Evolutionary conservation across 257 asterid species (phyloP).

Genomic region (Solanum tacnaense): DNA sequence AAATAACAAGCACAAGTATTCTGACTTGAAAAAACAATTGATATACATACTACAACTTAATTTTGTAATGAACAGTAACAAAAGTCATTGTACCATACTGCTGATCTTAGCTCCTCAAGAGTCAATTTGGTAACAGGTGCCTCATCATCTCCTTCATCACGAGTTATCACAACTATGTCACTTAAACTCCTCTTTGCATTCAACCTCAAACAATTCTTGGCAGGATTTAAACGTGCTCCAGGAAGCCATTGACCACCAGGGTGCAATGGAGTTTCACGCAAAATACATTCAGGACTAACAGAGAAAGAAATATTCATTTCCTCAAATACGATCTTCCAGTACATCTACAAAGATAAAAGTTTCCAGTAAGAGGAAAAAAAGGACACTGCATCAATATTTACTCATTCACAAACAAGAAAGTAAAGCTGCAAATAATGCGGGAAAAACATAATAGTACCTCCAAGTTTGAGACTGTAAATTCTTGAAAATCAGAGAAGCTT

Average conservation of each 20-base stretch:
- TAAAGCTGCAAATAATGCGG: background rate
- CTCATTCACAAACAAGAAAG: background rate
- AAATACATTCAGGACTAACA: constrained; percentile 64
- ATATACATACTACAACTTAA: background rate
- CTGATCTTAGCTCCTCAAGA: constrained; percentile 47
- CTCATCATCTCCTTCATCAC: constrained; percentile 68
- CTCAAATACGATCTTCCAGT: constrained; percentile 58
- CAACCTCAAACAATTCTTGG: constrained; percentile 53
- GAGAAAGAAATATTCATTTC: constrained; percentile 62
- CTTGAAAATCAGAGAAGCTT: constrained; percentile 69
- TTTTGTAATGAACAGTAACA: background rate
- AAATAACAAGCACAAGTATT: background rate
- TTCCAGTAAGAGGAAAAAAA: background rate
- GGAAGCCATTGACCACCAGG: constrained; percentile 97
- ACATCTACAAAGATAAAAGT: constrained; percentile 31
- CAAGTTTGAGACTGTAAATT: constrained; percentile 69
- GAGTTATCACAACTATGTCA: constrained; percentile 58
- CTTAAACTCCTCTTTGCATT: constrained; percentile 37
- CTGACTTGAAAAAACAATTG: background rate
- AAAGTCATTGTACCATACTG: constrained; percentile 59
- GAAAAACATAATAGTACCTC: constrained; percentile 38
- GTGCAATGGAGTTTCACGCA: constrained; percentile 51
- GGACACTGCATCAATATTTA: background rate
- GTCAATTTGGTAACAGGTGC: constrained; percentile 52
- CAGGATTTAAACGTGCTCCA: constrained; percentile 58